Evolutionary conservation across 2,329 filamentous ascomycete genomes (phyloP).

Genomic region (Aureobasidium sp.): DNA sequence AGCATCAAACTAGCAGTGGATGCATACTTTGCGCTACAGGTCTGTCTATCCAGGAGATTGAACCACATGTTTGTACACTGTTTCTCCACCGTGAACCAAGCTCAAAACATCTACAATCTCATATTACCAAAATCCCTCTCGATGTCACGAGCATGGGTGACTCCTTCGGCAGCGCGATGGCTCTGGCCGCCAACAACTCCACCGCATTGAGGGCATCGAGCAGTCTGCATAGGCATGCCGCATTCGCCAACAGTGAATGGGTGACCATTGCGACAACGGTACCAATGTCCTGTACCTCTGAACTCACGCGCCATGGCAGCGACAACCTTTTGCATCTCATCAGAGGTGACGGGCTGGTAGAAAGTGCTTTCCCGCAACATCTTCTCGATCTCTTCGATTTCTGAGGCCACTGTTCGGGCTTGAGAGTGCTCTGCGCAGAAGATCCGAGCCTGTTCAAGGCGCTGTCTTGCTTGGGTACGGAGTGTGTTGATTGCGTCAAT

Average conservation of each 20-base stretch:
- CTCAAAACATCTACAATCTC: neutral
- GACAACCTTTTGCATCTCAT: conserved; percentile 47
- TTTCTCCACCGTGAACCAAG: neutral
- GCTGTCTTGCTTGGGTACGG: conserved; percentile 19
- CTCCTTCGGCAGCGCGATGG: conserved; percentile 5
- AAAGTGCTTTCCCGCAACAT: conserved; percentile 44
- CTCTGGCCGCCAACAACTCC: conserved; percentile 47
- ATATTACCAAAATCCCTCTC: neutral
- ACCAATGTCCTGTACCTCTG: conserved; percentile 52
- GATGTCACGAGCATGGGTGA: neutral
- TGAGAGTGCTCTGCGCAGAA: conserved; percentile 23
- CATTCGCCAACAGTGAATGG: conserved; percentile 35
- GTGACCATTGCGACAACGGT: conserved; percentile 50
- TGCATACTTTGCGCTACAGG: too few relatives aligned
- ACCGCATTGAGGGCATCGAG: conserved; percentile 57
- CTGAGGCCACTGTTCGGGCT: conserved; percentile 33
- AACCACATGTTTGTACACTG: neutral
- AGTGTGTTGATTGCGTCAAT: neutral
- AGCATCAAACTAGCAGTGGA: too few relatives aligned
- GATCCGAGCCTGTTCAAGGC: conserved; percentile 23
- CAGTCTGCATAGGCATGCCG: conserved; percentile 54
- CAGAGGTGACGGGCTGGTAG: conserved; percentile 35
- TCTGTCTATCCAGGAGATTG: too few relatives aligned
- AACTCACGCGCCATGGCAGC: conserved; percentile 41
- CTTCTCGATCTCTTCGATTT: conserved; percentile 41